Evolutionary conservation across 345 rosid genomes (phyloP).

Genomic region (Orychophragmus violaceus): DNA sequence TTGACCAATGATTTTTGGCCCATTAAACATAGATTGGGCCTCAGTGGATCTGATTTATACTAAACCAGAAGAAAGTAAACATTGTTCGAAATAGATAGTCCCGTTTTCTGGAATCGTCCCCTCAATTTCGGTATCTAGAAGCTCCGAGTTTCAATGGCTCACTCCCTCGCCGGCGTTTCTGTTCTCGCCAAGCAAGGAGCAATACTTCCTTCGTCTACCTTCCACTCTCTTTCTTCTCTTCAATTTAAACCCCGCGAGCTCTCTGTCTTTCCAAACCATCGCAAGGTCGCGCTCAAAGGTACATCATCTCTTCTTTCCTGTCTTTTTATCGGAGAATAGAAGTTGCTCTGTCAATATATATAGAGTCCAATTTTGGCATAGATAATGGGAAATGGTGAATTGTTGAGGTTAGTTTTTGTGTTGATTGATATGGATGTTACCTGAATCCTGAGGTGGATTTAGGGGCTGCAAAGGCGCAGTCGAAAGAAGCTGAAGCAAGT

Average conservation of each 20-base stretch:
- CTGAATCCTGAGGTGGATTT: neutral
- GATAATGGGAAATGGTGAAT: neutral
- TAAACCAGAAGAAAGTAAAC: no score
- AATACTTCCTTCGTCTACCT: slow-evolving; percentile 15
- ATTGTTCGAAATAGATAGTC: no score
- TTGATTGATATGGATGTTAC: neutral
- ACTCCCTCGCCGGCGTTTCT: slow-evolving; percentile 44
- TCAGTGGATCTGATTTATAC: neutral
- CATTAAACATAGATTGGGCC: neutral
- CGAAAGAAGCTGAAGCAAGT: slow-evolving; percentile 49
- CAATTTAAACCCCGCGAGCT: slow-evolving; percentile 33
- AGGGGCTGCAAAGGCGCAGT: slow-evolving; percentile 48
- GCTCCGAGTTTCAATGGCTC: slow-evolving; percentile 48
- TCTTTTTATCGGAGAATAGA: no score
- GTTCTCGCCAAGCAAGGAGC: slow-evolving; percentile 34
- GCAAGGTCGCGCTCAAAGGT: slow-evolving; percentile 39
- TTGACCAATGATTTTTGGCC: neutral
- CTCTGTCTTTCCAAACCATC: slow-evolving; percentile 26
- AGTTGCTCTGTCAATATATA: neutral
- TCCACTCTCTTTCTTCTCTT: slow-evolving; percentile 25
- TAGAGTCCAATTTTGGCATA: no score
- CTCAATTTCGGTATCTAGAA: neutral
- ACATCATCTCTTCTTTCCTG: neutral
- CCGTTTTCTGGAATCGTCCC: slow-evolving; percentile 19
- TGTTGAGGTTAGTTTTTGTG: neutral